phyloP scores from a whole-genome alignment of 2,329 filamentous ascomycete genomes.

The Colletotrichum incanum region DNA sequence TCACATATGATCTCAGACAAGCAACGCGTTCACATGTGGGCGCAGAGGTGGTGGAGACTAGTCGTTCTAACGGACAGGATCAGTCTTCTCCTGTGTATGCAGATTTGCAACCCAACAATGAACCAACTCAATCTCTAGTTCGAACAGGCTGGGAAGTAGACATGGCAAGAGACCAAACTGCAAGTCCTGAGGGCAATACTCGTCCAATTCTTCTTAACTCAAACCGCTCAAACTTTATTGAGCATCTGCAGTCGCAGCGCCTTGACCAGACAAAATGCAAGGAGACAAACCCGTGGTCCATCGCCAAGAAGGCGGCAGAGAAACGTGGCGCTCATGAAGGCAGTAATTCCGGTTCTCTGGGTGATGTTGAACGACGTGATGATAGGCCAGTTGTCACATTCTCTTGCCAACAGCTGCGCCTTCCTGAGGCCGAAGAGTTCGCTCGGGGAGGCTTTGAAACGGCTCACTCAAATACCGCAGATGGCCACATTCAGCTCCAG shows the following conservation, averaged over 20 bases:
- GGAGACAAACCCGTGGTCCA: constrained; percentile 38
- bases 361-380: not conserved
- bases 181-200: constrained; percentile 6
- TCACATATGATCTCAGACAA: too few relatives aligned
- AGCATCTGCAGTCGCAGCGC: constrained; percentile 20
- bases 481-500: not conserved
- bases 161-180: constrained; percentile 26
- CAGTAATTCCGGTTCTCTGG: not conserved
- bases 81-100: not conserved
- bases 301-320: constrained; percentile 28
- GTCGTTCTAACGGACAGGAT: too few relatives aligned
- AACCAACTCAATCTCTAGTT: constrained; percentile 1
- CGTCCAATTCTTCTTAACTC: constrained; percentile 14
- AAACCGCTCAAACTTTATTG: not conserved
- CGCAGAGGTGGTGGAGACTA: not conserved
- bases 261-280: constrained; percentile 18
- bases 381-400: not conserved
- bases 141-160: constrained; percentile 33
- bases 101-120: not conserved
- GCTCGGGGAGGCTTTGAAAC: not conserved
- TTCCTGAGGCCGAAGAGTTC: not conserved
- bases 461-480: not conserved
- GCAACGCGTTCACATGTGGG: not conserved
- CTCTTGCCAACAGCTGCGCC: not conserved
- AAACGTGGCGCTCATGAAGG: not conserved